Conservation (phyloP, 345 rosid species). For the Gossypium arboreum region DNA sequence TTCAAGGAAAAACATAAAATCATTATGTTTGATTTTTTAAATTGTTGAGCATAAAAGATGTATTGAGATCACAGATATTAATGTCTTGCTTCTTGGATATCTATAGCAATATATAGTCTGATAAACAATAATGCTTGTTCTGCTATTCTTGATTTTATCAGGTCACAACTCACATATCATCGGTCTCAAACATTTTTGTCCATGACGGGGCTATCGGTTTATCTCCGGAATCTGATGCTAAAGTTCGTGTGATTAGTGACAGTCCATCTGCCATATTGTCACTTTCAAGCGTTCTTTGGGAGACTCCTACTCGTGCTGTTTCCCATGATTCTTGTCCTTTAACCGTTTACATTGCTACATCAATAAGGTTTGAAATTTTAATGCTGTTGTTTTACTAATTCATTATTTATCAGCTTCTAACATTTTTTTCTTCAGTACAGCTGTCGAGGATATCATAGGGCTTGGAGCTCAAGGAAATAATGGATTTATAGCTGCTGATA, state of each 20-base stretch:
- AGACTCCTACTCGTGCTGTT: slow-evolving; percentile 30
- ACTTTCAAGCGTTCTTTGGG: slow-evolving; percentile 29
- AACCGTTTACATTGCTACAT: slow-evolving; percentile 32
- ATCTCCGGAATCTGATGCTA: slow-evolving; percentile 24
- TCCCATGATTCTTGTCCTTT: slow-evolving; percentile 41
- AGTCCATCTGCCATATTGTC: slow-evolving; percentile 28
- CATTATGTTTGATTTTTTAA: not conserved
- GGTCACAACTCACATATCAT: slow-evolving; percentile 33
- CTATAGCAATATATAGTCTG: not conserved
- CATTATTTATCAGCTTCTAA: not conserved
- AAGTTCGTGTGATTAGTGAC: slow-evolving; percentile 40
- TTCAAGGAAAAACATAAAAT: not conserved
- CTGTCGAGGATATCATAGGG: slow-evolving; percentile 21
- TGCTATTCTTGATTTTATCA: slow-evolving; percentile 8
- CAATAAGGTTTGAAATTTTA: slow-evolving; percentile 27
- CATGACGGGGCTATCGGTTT: slow-evolving; percentile 38
- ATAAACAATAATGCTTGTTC: not conserved
- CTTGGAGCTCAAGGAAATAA: slow-evolving; percentile 27
- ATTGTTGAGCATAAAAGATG: not conserved
- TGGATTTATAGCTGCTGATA: slow-evolving; percentile 34
- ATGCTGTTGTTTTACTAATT: slow-evolving; percentile 3
- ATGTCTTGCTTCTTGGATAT: not conserved
- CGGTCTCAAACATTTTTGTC: slow-evolving; percentile 26
- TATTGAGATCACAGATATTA: not conserved
- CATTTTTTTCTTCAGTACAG: slow-evolving; percentile 14